These are phyloP conservation scores for Neurospora sp. DNA, from an alignment of 495 filamentous ascomycete species.

Conservation along the genomic window DNA sequence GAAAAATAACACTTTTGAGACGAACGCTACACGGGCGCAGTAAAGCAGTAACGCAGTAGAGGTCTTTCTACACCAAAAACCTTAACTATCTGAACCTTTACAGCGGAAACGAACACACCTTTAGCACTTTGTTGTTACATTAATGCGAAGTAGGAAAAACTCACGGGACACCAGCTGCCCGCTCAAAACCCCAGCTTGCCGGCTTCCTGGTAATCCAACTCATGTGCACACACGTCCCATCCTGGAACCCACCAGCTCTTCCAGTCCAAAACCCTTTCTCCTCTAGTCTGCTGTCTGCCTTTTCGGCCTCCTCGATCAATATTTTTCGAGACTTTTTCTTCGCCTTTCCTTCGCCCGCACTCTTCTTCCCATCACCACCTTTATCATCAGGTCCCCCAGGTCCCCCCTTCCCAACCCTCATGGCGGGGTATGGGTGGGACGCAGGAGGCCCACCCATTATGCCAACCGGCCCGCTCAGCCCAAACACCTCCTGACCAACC, in stretches of 20 bases:
- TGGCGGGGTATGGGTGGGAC: too few species aligned
- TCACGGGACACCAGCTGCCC: slow-evolving; percentile 34
- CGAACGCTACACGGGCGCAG: too few species aligned
- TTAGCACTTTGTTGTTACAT: background rate
- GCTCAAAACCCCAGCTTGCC: slow-evolving; percentile 21
- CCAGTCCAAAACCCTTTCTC: background rate
- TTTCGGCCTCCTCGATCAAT: background rate
- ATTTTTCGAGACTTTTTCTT: background rate
- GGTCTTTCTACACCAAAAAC: too few species aligned
- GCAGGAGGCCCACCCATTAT: background rate
- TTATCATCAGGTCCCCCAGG: background rate
- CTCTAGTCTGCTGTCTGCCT: background rate
- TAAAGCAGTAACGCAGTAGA: too few species aligned
- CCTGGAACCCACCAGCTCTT: slow-evolving; percentile 29
- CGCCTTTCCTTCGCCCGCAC: background rate
- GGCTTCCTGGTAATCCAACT: slow-evolving; percentile 33
- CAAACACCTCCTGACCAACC: slow-evolving; percentile 32
- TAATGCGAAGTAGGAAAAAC: background rate
- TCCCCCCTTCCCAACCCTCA: background rate
- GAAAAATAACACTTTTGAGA: too few species aligned
- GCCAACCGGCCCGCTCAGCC: slow-evolving; percentile 10
- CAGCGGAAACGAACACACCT: too few species aligned
- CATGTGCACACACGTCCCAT: slow-evolving; percentile 24
- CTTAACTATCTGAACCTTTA: too few species aligned
- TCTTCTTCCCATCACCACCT: background rate